A percentile compares a stretch with the other conserved stretches of the same genome.
phyloP scores from a whole-genome alignment of 169 alveolate species.

The Amoebophrya sp. region DNA sequence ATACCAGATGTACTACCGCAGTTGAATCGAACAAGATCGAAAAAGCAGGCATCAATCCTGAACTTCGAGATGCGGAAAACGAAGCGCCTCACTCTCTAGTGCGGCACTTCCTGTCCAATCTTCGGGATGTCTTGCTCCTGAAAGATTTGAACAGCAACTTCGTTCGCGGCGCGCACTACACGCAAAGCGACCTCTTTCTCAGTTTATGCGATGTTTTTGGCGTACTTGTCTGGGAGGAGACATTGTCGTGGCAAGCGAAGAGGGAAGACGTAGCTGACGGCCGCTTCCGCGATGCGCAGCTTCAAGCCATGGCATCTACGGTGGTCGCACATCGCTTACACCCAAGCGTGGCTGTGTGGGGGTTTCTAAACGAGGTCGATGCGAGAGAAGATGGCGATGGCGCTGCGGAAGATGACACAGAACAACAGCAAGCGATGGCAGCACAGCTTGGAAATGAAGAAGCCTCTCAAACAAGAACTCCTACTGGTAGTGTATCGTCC shows the following conservation, averaged over 20 bases:
- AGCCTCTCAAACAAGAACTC: too few species aligned
- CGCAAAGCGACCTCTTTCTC: not conserved
- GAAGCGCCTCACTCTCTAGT: not conserved
- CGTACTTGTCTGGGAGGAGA: constrained; percentile 4
- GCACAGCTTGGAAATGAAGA: not conserved
- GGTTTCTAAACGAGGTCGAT: not conserved
- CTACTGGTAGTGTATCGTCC: too few species aligned
- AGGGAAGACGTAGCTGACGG: not conserved
- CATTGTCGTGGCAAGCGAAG: not conserved
- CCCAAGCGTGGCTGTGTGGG: not conserved
- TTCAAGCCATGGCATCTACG: not conserved
- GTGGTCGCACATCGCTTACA: not conserved
- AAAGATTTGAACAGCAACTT: not conserved
- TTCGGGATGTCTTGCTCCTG: not conserved
- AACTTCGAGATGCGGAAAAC: too few species aligned
- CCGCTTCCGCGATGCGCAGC: not conserved
- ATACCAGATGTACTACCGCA: too few species aligned
- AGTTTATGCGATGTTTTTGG: not conserved
- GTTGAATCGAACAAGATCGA: not conserved
- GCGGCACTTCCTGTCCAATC: not conserved
- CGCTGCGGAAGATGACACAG: not conserved
- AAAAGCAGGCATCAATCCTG: too few species aligned
- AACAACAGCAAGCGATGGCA: not conserved
- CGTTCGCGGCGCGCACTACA: not conserved
- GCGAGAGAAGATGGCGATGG: not conserved